Evolutionary conservation across 495 filamentous ascomycete species (phyloP).

Genomic region (Glarea lozoyensis): DNA sequence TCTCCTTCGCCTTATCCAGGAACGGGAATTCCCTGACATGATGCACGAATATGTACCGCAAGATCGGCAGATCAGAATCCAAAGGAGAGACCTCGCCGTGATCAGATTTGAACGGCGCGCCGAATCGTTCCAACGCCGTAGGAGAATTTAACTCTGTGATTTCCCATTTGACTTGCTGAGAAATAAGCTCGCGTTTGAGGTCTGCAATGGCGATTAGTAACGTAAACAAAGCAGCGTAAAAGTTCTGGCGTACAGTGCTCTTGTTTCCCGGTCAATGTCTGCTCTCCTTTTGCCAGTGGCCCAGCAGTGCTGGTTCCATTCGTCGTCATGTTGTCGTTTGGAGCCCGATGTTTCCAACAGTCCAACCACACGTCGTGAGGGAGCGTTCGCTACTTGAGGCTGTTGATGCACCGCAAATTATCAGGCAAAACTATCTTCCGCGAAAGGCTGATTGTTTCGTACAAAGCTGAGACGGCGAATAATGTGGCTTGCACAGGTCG

Average conservation of each 20-base stretch:
- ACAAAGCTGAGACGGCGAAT: no score
- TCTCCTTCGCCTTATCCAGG: slow-evolving; percentile 88
- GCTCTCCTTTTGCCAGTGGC: neutral
- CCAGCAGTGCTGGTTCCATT: neutral
- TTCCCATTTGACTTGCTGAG: slow-evolving; percentile 80
- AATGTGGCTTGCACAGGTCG: no score
- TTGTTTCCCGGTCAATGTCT: slow-evolving; percentile 80
- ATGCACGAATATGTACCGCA: slow-evolving; percentile 96
- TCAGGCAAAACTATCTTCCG: no score
- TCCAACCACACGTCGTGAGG: no score
- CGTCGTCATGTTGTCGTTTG: neutral
- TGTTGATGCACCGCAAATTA: no score
- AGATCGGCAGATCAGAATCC: slow-evolving; percentile 87
- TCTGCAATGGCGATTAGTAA: slow-evolving; percentile 47
- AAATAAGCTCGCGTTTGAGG: slow-evolving; percentile 89
- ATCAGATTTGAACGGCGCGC: slow-evolving; percentile 87
- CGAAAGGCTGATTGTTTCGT: no score
- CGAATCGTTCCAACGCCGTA: slow-evolving; percentile 89
- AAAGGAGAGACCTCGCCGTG: slow-evolving; percentile 87
- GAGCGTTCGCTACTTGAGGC: no score
- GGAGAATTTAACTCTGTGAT: slow-evolving; percentile 87
- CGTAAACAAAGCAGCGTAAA: neutral
- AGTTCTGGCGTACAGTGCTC: slow-evolving; percentile 70
- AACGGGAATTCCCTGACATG: slow-evolving; percentile 98
- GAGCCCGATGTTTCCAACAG: no score